Evolutionary conservation across 1,139 yeast genomes (phyloP).

Genomic region (Taphrina pruni): DNA sequence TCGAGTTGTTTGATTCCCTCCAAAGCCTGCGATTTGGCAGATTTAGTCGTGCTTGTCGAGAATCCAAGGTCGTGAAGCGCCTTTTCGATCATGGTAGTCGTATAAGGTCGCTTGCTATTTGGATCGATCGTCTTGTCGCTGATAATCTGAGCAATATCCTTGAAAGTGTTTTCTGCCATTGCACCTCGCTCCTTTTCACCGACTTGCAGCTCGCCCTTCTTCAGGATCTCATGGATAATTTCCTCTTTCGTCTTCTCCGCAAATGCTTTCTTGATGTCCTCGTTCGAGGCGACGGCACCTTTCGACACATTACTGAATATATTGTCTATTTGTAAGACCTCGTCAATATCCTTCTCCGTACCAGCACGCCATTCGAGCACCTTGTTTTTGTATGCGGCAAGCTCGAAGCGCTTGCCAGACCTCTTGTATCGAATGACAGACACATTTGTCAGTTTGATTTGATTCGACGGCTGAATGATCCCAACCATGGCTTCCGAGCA

Average conservation of each 20-base stretch:
- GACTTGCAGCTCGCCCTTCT: conserved; percentile 90
- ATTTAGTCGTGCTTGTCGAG: conserved; percentile 75
- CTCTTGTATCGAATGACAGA: conserved; percentile 89
- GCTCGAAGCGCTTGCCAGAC: conserved; percentile 73
- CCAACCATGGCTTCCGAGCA: conserved; percentile 54
- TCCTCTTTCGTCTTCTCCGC: conserved; percentile 76
- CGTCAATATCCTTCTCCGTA: conserved; percentile 88
- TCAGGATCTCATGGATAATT: conserved; percentile 71
- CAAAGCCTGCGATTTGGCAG: conserved; percentile 77
- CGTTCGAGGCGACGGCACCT: conserved; percentile 90
- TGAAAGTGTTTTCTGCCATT: conserved; percentile 73
- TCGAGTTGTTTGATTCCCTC: conserved; percentile 85
- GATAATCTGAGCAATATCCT: conserved; percentile 80
- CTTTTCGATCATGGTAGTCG: conserved; percentile 91
- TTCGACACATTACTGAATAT: conserved; percentile 91
- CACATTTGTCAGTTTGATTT: conserved; percentile 89
- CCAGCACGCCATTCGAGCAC: conserved; percentile 84
- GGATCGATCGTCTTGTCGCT: conserved; percentile 94
- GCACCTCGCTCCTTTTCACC: conserved; percentile 91
- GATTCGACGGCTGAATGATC: conserved; percentile 86
- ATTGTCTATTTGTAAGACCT: conserved; percentile 93
- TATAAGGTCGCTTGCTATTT: conserved; percentile 83
- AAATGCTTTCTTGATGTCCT: conserved; percentile 75
- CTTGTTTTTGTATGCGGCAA: conserved; percentile 95
- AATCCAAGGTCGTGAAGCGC: conserved; percentile 80